Conservation (phyloP, 169 alveolate species). For the Fabrea salina region DNA sequence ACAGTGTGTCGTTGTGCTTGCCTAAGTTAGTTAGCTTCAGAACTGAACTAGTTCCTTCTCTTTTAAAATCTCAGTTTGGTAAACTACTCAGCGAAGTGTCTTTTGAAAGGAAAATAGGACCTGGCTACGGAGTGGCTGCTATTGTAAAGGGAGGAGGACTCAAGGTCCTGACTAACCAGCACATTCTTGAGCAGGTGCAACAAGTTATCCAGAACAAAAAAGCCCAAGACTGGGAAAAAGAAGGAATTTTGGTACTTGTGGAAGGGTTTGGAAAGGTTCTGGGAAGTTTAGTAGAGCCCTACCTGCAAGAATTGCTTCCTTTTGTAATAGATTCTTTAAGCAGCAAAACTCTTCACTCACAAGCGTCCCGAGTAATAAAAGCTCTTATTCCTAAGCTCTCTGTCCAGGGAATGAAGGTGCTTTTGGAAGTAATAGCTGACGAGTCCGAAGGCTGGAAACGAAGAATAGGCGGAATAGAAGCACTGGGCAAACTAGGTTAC, state of each 20-base stretch:
- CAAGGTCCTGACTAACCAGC: background rate
- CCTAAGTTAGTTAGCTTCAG: background rate
- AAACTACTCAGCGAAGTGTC: background rate
- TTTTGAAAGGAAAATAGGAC: slow-evolving; percentile 25
- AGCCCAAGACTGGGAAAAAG: slow-evolving; percentile 26
- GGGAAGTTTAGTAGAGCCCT: slow-evolving; percentile 49
- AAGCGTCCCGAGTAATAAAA: slow-evolving; percentile 42
- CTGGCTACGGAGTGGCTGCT: slow-evolving; percentile 58
- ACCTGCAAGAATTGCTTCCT: slow-evolving; percentile 42
- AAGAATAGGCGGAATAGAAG: slow-evolving; percentile 55
- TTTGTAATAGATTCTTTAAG: slow-evolving; percentile 38
- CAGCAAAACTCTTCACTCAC: slow-evolving; percentile 44
- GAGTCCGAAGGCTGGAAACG: slow-evolving; percentile 54
- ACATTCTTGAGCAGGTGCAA: slow-evolving; percentile 25
- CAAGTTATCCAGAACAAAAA: slow-evolving; percentile 34
- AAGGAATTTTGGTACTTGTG: slow-evolving; percentile 38
- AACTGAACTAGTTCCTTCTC: background rate
- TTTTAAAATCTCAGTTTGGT: background rate
- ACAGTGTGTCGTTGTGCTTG: slow-evolving; percentile 10
- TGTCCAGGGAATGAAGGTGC: slow-evolving; percentile 53
- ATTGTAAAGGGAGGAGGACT: slow-evolving; percentile 52
- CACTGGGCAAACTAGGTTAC: slow-evolving; percentile 60
- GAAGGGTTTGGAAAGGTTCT: slow-evolving; percentile 48
- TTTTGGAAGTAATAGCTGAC: slow-evolving; percentile 45
- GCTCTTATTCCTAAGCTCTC: slow-evolving; percentile 41